Conservation (phyloP, 371 early-diverging fungal genomes). For the Fennellomyces sp. region DNA sequence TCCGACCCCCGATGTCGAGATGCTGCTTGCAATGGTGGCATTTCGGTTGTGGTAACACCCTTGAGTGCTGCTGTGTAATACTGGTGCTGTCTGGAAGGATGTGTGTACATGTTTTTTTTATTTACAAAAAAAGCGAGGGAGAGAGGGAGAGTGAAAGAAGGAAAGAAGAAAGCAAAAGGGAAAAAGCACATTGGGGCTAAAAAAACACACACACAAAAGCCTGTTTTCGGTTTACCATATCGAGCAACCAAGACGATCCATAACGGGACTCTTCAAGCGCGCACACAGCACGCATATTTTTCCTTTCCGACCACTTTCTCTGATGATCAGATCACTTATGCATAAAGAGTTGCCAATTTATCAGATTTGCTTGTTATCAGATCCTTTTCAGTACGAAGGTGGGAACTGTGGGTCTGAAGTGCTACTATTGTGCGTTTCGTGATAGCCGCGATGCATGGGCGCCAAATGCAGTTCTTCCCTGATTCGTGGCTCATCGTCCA, state of each 20-base stretch:
- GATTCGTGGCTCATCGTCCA: not conserved
- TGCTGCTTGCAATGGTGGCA: not conserved
- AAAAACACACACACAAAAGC: not conserved
- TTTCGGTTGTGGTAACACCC: not conserved
- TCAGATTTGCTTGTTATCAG: conserved; percentile 1
- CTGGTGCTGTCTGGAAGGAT: conserved; percentile 4
- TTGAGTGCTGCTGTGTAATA: conserved; percentile 13
- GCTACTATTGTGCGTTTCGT: conserved; percentile 1
- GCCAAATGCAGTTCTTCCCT: conserved; percentile 2
- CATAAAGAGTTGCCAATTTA: too few species aligned
- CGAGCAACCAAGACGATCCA: too few species aligned
- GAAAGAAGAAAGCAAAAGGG: conserved; percentile 11
- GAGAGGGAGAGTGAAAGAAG: conserved; percentile 1
- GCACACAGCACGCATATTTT: too few species aligned
- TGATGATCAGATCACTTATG: not conserved
- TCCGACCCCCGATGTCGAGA: not conserved
- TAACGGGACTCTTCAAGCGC: too few species aligned
- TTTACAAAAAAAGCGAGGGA: conserved; percentile 11
- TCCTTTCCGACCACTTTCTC: too few species aligned
- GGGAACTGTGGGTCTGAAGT: too few species aligned
- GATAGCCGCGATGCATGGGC: conserved; percentile 2
- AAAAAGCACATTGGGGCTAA: not conserved
- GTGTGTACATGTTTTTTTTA: conserved; percentile 7
- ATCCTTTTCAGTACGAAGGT: not conserved
- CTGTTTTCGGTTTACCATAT: conserved; percentile 18